These are phyloP conservation scores for Mortierella alpina DNA, from an alignment of 192 early-diverging fungal species.

Conservation along the genomic window DNA sequence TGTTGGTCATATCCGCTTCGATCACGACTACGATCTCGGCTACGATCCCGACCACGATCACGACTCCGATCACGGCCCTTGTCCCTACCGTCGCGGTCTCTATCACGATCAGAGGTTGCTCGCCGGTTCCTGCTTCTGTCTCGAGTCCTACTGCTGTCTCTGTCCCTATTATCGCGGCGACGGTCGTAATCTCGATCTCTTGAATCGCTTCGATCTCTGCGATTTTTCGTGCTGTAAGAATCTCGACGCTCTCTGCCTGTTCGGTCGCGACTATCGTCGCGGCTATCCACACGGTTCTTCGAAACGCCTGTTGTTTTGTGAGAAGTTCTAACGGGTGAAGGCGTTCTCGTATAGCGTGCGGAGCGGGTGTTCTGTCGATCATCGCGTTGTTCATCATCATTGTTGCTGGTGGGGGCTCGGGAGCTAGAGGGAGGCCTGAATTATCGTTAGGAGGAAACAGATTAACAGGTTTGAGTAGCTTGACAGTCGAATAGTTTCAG, in stretches of 20 bases:
- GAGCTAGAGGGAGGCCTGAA: not conserved
- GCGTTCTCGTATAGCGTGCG: not conserved
- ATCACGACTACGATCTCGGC: slow-evolving; percentile 2
- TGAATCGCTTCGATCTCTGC: too few species aligned
- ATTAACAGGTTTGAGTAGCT: not conserved
- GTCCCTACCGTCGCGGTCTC: not conserved
- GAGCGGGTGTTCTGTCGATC: not conserved
- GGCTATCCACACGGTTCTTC: not conserved
- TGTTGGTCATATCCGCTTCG: not conserved
- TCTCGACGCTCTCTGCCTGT: not conserved
- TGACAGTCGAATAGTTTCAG: not conserved
- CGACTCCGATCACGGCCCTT: not conserved
- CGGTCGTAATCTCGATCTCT: too few species aligned
- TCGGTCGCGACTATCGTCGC: slow-evolving; percentile 3
- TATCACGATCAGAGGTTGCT: not conserved
- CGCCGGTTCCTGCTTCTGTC: not conserved
- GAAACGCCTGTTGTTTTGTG: not conserved
- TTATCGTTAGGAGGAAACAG: not conserved
- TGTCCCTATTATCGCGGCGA: too few species aligned
- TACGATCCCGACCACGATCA: slow-evolving; percentile 6
- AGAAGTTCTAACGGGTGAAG: not conserved
- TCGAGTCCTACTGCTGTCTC: not conserved
- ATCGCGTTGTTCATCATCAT: not conserved
- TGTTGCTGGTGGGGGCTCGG: not conserved
- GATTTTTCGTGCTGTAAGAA: too few species aligned